Evolutionary conservation across 257 asterid genomes (phyloP).

Genomic region (Avicennia marina): DNA sequence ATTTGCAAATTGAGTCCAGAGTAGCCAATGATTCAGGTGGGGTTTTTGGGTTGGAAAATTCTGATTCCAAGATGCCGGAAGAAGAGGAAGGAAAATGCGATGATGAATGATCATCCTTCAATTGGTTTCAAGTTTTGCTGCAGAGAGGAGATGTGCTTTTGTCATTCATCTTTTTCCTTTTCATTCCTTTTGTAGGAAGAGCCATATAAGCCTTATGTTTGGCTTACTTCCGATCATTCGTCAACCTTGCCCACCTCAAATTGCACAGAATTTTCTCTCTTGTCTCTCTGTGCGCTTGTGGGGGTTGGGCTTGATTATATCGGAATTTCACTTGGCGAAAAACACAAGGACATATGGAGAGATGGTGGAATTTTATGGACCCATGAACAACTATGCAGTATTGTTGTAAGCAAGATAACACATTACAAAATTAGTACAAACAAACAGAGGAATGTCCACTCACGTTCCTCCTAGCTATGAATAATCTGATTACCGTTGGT

Average conservation of each 20-base stretch:
- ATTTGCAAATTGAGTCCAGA: slow-evolving; percentile 18
- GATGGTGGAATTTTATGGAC: too few relatives aligned
- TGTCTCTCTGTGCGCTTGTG: too few relatives aligned
- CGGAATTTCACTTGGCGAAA: too few relatives aligned
- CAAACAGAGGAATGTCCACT: slow-evolving; percentile 15
- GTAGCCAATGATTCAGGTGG: slow-evolving; percentile 17
- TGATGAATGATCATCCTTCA: slow-evolving; percentile 6
- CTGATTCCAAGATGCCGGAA: slow-evolving; percentile 27
- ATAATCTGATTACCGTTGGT: slow-evolving; percentile 30
- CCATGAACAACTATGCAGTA: too few relatives aligned
- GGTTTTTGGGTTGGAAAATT: slow-evolving; percentile 16
- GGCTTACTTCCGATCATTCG: too few relatives aligned
- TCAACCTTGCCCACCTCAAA: too few relatives aligned
- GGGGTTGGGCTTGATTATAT: too few relatives aligned
- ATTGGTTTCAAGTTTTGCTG: slow-evolving; percentile 16
- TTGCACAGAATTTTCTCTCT: too few relatives aligned
- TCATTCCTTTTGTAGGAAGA: slow-evolving; percentile 11
- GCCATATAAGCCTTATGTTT: slow-evolving; percentile 7
- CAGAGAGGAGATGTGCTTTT: slow-evolving; percentile 13
- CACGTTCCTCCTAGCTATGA: slow-evolving; percentile 5
- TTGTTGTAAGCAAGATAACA: too few relatives aligned
- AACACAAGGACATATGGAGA: too few relatives aligned
- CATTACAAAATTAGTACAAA: slow-evolving; percentile 7
- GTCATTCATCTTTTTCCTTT: neutral
- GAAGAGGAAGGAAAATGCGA: slow-evolving; percentile 12